Conservation (phyloP, 140 eudicot species). For the Erigeron philadelphicus region DNA sequence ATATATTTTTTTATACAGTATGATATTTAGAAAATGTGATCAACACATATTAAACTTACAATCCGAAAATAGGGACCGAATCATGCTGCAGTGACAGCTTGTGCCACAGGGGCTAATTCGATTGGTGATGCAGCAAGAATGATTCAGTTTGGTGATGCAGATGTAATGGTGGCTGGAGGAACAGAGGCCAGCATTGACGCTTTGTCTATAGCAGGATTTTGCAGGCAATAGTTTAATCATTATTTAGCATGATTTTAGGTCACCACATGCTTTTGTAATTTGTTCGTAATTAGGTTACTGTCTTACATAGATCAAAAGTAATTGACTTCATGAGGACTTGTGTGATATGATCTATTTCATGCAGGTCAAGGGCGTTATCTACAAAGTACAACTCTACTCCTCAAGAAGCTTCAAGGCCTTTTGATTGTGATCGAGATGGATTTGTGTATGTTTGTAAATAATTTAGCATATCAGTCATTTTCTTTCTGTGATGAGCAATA, state of each 20-base stretch:
- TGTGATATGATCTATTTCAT: conserved; percentile 1
- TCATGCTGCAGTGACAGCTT: conserved; percentile 99
- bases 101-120: conserved; percentile 98
- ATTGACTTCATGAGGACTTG: background rate
- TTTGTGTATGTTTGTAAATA: conserved; percentile 65
- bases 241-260: too few species aligned
- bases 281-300: background rate
- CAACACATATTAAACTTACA: background rate
- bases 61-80: conserved; percentile 90
- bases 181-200: conserved; percentile 99
- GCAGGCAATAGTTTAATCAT: conserved; percentile 41
- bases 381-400: conserved; percentile 73
- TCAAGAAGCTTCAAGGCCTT: conserved; percentile 87
- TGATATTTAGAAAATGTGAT: too few species aligned
- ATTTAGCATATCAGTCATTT: background rate
- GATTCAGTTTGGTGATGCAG: conserved; percentile 94
- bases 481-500: background rate
- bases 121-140: conserved; percentile 97
- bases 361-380: conserved; percentile 79
- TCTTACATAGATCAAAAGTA: background rate
- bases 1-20: too few species aligned
- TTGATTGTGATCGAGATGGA: conserved; percentile 88
- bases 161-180: conserved; percentile 99
- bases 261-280: background rate
- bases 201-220: conserved; percentile 91